These are phyloP conservation scores for Phragmites australis DNA, from an alignment of 176 grass and related monocot genomes.

Conservation along the genomic window DNA sequence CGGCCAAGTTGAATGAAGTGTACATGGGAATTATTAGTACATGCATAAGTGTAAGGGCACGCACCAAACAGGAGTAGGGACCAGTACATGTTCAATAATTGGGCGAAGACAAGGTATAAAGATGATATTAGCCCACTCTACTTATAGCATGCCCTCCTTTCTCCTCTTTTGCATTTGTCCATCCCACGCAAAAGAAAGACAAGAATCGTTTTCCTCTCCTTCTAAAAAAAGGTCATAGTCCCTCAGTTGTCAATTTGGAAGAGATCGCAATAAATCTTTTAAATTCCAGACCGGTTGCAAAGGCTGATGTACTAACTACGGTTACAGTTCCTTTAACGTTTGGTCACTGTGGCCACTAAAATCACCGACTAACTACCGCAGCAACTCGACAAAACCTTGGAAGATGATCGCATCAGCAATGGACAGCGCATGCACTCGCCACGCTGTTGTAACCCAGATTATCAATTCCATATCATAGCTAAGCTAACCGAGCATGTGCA, in stretches of 20 bases:
- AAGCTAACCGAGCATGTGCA: slow-evolving; percentile 23
- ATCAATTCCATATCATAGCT: background rate
- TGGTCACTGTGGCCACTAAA: too few species aligned
- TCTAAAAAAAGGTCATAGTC: background rate
- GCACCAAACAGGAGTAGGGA: slow-evolving; percentile 24
- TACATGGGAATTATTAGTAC: background rate
- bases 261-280: background rate
- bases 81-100: slow-evolving; percentile 50
- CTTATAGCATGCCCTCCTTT: background rate
- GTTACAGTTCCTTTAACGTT: too few species aligned
- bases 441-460: slow-evolving; percentile 2
- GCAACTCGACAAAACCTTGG: slow-evolving; percentile 18
- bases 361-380: slow-evolving; percentile 23
- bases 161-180: slow-evolving; percentile 17
- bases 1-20: slow-evolving; percentile 22
- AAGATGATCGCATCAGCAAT: slow-evolving; percentile 26
- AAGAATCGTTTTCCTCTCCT: background rate
- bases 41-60: slow-evolving; percentile 23
- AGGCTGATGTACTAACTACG: too few species aligned
- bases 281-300: slow-evolving; percentile 13
- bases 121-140: slow-evolving; percentile 12
- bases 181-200: background rate
- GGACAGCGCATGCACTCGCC: slow-evolving; percentile 11
- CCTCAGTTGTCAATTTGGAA: slow-evolving; percentile 34
- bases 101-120: background rate